These are phyloP conservation scores for Aspergillus proliferans DNA, from an alignment of 2,329 filamentous ascomycete species.

Conservation along the genomic window DNA sequence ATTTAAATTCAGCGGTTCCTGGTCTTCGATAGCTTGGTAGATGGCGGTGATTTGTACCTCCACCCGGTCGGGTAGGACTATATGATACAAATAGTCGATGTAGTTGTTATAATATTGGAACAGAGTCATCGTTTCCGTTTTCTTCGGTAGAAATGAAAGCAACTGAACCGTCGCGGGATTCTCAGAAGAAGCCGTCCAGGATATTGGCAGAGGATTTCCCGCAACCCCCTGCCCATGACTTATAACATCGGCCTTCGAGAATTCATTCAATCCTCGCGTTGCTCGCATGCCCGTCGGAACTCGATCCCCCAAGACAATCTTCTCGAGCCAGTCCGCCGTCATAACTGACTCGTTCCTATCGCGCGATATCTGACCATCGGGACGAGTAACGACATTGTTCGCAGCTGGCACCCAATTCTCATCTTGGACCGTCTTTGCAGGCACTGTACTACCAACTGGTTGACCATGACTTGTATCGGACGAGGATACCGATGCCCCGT, in stretches of 20 bases:
- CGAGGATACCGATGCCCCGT: slow-evolving; percentile 4
- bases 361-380: not conserved
- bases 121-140: slow-evolving; percentile 22
- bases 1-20: slow-evolving; percentile 13
- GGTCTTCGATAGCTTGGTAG: slow-evolving; percentile 20
- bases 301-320: slow-evolving; percentile 24
- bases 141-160: slow-evolving; percentile 19
- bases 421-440: not conserved
- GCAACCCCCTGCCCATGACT: not conserved
- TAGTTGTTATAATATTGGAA: slow-evolving; percentile 29
- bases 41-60: slow-evolving; percentile 21
- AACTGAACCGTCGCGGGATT: slow-evolving; percentile 18
- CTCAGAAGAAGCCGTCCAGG: slow-evolving; percentile 8
- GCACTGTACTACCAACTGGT: too few species aligned
- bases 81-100: slow-evolving; percentile 32
- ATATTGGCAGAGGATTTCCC: not conserved
- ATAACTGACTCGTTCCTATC: slow-evolving; percentile 13
- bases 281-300: slow-evolving; percentile 17
- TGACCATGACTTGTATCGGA: not conserved
- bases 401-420: not conserved
- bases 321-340: slow-evolving; percentile 25
- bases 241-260: not conserved
- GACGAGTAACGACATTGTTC: not conserved
- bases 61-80: slow-evolving; percentile 23
- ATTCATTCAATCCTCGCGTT: slow-evolving; percentile 9